Base-by-base conservation (phyloP, 495 filamentous ascomycete genomes). In the Penicillium atrosanguineum region DNA sequence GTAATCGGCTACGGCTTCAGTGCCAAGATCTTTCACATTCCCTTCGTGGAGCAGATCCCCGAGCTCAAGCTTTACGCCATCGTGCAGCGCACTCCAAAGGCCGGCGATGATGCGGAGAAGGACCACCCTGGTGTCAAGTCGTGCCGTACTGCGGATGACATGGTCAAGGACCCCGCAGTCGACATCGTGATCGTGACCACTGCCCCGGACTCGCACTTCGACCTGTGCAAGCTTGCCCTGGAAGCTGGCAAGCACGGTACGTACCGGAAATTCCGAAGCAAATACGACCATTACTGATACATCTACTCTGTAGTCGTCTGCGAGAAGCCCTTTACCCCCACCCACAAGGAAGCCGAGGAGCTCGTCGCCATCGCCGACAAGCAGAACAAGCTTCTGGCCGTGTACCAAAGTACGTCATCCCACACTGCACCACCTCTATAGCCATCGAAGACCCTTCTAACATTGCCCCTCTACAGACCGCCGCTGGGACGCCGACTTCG, bases 21-120 rank as follows among this genome's bases (percentile, higher is more conserved):
- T 40, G 90, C 91, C 59, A 93, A 93, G 61, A 72, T 87, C 71
- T 95, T 95, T 75, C 91, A 95, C 72, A 93, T 96, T 69, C 91
- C 91, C 52, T 88, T 94, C 71, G 86, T 96, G 65, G 70, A 73
- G 37, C 74, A 77, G 21, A 81, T 85, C 1, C 75, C 87, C 21
- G 72, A 80, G 31, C 76, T 94, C 56, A 83, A 79, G 15, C 81
- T 95, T 40, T 82, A 92, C 59, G 83, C 87, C 49, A 82, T 96
- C 57, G 83, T 94, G 36, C 91, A 96, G 72, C 87, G 91, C 59
- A 79, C 64, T n/a, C 82, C 82, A 65, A 90, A 70, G 54, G 69
- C 81, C 5, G 68, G 85, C 55, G 69, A 90, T 73, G 71, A 84
- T 73, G 82, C 83, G 7, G 73, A 77, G 49, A 81, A 80, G 54